phyloP scores from a whole-genome alignment of 345 rosid genomes.

The Eucalyptus sp. region DNA sequence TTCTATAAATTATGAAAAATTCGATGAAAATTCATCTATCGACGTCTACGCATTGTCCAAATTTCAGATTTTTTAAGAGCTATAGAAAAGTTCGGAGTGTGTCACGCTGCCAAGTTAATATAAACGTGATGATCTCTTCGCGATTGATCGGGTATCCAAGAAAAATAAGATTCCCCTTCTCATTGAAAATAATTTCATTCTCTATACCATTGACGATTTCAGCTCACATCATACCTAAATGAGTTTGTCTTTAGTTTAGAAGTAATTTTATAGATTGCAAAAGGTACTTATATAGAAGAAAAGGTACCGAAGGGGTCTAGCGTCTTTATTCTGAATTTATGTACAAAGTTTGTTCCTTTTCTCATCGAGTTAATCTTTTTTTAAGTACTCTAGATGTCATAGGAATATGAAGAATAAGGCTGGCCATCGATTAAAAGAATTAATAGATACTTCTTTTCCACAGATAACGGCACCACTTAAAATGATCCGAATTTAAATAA shows the following conservation, averaged over 20 bases:
- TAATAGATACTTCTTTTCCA: background rate
- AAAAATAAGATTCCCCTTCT: background rate
- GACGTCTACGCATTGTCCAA: fast-evolving
- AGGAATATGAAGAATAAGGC: background rate
- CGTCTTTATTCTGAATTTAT: background rate
- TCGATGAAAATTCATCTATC: background rate
- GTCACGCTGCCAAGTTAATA: no score
- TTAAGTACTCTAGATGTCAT: background rate
- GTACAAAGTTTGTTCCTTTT: background rate
- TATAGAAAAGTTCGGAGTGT: background rate
- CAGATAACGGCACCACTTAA: background rate
- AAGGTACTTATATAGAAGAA: background rate
- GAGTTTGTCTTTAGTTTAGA: background rate
- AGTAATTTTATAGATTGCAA: background rate
- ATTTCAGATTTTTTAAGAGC: background rate
- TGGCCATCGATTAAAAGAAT: background rate
- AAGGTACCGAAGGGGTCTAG: background rate
- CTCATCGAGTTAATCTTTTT: background rate
- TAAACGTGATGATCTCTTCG: fast-evolving
- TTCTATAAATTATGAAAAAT: background rate
- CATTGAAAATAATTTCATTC: background rate
- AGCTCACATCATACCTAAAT: fast-evolving
- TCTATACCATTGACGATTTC: background rate
- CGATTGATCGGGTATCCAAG: fast-evolving
- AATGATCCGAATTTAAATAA: background rate